Evolutionary conservation across 2,329 filamentous ascomycete genomes (phyloP).

Genomic region (Paraphaeosphaeria minitans): DNA sequence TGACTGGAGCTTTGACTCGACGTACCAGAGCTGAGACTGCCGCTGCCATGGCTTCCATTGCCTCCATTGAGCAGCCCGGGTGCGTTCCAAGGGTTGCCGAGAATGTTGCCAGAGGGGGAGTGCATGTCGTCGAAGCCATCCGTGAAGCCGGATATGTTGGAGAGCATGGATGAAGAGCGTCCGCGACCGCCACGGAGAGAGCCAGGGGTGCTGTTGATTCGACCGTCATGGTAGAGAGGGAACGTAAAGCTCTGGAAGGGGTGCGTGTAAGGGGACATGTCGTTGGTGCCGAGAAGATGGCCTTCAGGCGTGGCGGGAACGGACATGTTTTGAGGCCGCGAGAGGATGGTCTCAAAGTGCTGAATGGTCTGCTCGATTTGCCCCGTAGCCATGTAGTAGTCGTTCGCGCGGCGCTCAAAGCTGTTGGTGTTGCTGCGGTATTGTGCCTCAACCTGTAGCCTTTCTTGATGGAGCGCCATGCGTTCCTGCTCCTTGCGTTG

Average conservation of each 20-base stretch:
- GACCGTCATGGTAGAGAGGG: constrained; percentile 33
- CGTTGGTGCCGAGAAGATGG: constrained; percentile 59
- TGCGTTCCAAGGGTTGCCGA: constrained; percentile 46
- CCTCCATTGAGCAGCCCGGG: constrained; percentile 45
- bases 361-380: constrained; percentile 45
- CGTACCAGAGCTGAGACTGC: constrained; percentile 52
- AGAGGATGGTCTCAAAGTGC: constrained; percentile 48
- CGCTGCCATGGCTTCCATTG: constrained; percentile 56
- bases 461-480: constrained; percentile 42
- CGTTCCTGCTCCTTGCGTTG: constrained; percentile 52
- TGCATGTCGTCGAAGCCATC: constrained; percentile 48
- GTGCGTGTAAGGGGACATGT: constrained; percentile 41
- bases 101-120: constrained; percentile 32
- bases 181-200: constrained; percentile 49
- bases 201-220: constrained; percentile 40
- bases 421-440: constrained; percentile 47
- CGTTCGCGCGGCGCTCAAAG: constrained; percentile 46
- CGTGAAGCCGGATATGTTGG: constrained; percentile 57
- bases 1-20: constrained; percentile 47
- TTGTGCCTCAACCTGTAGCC: constrained; percentile 43
- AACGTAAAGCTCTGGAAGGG: constrained; percentile 47
- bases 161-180: constrained; percentile 59
- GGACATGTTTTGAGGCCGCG: constrained; percentile 43
- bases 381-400: constrained; percentile 43
- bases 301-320: constrained; percentile 64